Evolutionary conservation across 345 rosid species (phyloP).

Genomic region (Syzygium oleosum): DNA sequence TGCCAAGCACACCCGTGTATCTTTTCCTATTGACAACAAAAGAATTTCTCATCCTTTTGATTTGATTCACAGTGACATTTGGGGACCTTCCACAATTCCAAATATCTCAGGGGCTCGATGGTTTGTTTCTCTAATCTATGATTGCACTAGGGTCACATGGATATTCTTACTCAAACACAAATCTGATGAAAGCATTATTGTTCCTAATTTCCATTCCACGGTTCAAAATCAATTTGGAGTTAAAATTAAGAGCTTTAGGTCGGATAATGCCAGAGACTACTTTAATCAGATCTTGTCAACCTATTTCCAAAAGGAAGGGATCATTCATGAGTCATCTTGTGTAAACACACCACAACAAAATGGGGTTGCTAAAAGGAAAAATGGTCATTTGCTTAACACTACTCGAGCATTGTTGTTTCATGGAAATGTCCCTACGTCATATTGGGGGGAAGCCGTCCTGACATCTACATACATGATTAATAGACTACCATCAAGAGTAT

Average conservation of each 20-base stretch:
- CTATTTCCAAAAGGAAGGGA: neutral
- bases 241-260: neutral
- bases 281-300: neutral
- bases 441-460: neutral
- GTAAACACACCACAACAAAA: neutral
- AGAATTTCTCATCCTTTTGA: neutral
- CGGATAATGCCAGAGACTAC: neutral
- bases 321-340: neutral
- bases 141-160: neutral
- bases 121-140: neutral
- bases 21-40: neutral
- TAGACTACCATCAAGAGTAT: too few relatives aligned
- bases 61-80: neutral
- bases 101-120: neutral
- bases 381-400: neutral
- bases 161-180: neutral
- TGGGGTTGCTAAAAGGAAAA: neutral
- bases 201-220: neutral
- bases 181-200: too few relatives aligned
- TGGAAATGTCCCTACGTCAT: neutral
- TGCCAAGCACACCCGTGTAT: neutral
- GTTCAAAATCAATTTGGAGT: neutral
- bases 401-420: neutral
- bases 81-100: neutral
- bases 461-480: neutral